Conservation (phyloP, 768 basidiomycete genomes). For the Cystofilobasidium capitatum region DNA sequence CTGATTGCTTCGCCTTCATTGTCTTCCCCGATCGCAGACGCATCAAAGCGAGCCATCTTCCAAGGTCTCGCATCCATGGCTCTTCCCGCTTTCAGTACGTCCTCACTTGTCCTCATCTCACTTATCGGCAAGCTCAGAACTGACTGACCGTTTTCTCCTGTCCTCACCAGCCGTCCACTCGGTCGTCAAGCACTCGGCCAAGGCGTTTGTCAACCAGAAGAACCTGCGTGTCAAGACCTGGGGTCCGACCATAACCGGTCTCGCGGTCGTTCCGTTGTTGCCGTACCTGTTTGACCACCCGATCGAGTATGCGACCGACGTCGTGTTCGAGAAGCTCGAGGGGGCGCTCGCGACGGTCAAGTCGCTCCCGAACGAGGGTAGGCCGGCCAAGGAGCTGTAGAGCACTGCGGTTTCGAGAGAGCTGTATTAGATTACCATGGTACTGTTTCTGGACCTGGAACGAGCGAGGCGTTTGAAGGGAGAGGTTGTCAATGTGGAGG, state of each 20-base stretch:
- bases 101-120: too few relatives aligned
- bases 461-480: too few relatives aligned
- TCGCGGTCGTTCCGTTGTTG: slow-evolving; percentile 25
- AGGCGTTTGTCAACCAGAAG: slow-evolving; percentile 34
- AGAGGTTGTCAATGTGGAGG: too few relatives aligned
- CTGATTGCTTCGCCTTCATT: background rate
- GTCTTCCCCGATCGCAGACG: slow-evolving; percentile 23
- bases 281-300: slow-evolving; percentile 40
- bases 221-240: slow-evolving; percentile 35
- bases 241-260: slow-evolving; percentile 36
- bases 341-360: slow-evolving; percentile 24
- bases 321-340: slow-evolving; percentile 36
- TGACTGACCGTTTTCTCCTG: too few relatives aligned
- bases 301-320: slow-evolving; percentile 34
- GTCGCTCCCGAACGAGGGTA: background rate
- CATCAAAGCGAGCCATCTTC: slow-evolving; percentile 39
- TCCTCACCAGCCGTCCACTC: slow-evolving; percentile 36
- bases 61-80: slow-evolving; percentile 40
- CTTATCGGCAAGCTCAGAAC: background rate
- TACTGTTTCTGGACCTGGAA: too few relatives aligned
- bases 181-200: slow-evolving; percentile 36
- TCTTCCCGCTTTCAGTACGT: slow-evolving; percentile 37
- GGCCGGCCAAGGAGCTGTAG: background rate
- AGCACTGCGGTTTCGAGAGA: too few relatives aligned
- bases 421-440: too few relatives aligned